Evolutionary conservation across 1,284 basidiomycete species (phyloP).

Genomic region (Rhizopogon hawkerae): DNA sequence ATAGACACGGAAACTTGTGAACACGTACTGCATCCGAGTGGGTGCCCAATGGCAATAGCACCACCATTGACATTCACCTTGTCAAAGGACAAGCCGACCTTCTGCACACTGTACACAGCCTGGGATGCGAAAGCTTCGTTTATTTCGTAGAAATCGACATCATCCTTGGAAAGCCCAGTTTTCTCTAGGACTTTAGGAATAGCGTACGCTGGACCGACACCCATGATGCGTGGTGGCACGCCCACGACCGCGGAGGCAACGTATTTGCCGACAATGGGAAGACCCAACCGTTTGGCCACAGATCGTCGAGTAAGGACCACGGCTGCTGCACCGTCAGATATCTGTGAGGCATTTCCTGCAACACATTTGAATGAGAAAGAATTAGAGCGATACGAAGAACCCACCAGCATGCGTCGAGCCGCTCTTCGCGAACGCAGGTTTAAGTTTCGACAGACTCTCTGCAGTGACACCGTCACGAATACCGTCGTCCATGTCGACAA

Average conservation of each 20-base stretch:
- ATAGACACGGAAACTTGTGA: conserved; percentile 8
- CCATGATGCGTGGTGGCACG: conserved; percentile 85
- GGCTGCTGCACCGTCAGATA: conserved; percentile 96
- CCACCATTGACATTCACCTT: conserved; percentile 88
- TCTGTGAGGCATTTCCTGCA: conserved; percentile 83
- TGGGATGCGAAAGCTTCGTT: conserved; percentile 94
- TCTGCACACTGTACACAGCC: conserved; percentile 73
- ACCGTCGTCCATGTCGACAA: conserved; percentile 87
- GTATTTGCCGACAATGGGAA: conserved; percentile 92
- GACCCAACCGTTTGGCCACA: conserved; percentile 79
- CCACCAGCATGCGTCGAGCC: conserved; percentile 86
- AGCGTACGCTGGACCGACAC: conserved; percentile 85
- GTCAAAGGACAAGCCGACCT: conserved; percentile 66
- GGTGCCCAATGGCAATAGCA: conserved; percentile 85
- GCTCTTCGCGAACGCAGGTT: conserved; percentile 84
- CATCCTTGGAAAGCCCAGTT: conserved; percentile 62
- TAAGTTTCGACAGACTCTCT: conserved; percentile 83
- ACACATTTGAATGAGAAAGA: conserved; percentile 1
- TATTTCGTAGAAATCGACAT: conserved; percentile 90
- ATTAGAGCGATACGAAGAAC: conserved; percentile 12
- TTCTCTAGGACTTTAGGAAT: conserved; percentile 77
- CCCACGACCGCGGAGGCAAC: conserved; percentile 74
- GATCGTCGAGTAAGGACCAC: conserved; percentile 85
- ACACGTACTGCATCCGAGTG: conserved; percentile 68
- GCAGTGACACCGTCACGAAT: conserved; percentile 87